These are phyloP conservation scores for Silene noctiflora DNA, from an alignment of 179 eudicot species.

Conservation along the genomic window DNA sequence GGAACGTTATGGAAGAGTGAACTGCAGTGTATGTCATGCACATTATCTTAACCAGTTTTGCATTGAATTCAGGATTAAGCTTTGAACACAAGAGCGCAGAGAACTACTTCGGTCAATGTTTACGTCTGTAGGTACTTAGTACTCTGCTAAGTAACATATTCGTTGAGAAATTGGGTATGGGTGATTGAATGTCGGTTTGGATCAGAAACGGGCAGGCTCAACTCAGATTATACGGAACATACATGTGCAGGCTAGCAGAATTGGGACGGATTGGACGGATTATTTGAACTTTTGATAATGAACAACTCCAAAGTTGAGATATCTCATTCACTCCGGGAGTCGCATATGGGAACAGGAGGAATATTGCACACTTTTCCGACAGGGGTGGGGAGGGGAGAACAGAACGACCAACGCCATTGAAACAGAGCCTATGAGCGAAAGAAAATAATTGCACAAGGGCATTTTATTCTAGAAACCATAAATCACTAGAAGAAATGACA, in stretches of 20 bases:
- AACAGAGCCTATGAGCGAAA: background rate
- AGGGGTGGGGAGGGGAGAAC: background rate
- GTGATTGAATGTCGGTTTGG: no score
- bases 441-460: background rate
- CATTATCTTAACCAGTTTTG: background rate
- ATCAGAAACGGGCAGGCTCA: no score
- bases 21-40: constrained; percentile 1
- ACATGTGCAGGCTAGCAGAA: background rate
- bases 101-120: background rate
- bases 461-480: background rate
- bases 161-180: no score
- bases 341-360: background rate
- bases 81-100: background rate
- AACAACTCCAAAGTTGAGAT: background rate
- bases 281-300: background rate
- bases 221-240: no score
- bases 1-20: constrained; percentile 3
- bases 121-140: background rate
- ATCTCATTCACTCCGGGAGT: background rate
- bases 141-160: background rate
- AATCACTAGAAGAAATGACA: constrained; percentile 6
- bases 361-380: background rate
- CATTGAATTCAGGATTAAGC: constrained; percentile 9
- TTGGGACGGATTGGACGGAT: background rate
- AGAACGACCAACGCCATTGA: background rate